Conservation (phyloP, 352 stramenopile species). For the Pythium diclinum region DNA sequence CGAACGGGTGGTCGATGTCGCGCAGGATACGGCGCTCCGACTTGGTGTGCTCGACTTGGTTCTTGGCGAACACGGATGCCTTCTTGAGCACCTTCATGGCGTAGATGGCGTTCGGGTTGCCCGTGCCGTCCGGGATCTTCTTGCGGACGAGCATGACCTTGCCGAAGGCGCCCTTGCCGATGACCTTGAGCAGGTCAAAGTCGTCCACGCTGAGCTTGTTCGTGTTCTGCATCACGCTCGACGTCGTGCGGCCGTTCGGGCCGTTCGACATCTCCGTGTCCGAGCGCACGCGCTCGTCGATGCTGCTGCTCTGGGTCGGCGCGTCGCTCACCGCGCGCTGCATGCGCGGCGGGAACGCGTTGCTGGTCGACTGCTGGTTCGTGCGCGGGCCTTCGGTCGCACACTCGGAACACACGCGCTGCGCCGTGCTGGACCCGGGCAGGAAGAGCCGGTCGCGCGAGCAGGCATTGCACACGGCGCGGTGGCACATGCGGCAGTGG, state of each 20-base stretch:
- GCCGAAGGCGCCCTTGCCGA: constrained; percentile 94
- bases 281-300: constrained; percentile 51
- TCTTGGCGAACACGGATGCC: constrained; percentile 88
- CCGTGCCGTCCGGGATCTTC: constrained; percentile 71
- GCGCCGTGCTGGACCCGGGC: constrained; percentile 76
- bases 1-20: constrained; percentile 91
- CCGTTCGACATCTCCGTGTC: constrained; percentile 76
- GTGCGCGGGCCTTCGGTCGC: constrained; percentile 74
- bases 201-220: constrained; percentile 87
- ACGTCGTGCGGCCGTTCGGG: constrained; percentile 38
- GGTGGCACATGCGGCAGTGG: constrained; percentile 88
- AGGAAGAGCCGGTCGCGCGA: constrained; percentile 83
- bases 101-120: constrained; percentile 83
- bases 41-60: constrained; percentile 93
- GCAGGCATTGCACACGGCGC: constrained; percentile 85
- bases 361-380: constrained; percentile 31
- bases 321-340: constrained; percentile 64
- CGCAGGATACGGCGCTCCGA: constrained; percentile 88
- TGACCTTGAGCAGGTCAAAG: constrained; percentile 95
- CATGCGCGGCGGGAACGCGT: constrained; percentile 30
- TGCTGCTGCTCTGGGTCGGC: constrained; percentile 26
- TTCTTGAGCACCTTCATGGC: constrained; percentile 95
- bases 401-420: constrained; percentile 87
- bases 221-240: constrained; percentile 28
- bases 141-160: constrained; percentile 96